Evolutionary conservation across 2,329 filamentous ascomycete species (phyloP), one percentile per base, ranked within the genome.

Genomic region (Cryphonectria nitschkei): DNA sequence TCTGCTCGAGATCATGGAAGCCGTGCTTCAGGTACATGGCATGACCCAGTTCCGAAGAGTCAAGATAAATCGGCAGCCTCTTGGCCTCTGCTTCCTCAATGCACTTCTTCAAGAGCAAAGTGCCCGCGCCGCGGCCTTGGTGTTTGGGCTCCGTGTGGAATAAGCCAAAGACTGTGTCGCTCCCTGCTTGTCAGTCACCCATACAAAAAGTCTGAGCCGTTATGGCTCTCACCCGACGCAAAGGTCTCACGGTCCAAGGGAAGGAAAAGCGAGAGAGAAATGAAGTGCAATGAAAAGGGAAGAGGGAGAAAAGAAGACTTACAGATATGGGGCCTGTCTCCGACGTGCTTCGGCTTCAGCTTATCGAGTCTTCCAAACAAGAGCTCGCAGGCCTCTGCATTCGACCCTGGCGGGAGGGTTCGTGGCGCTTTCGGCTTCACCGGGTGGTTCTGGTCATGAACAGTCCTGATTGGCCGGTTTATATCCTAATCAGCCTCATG

Each of bases 141-240:
- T 83, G 80, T 16, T 81, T 77, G 0, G 83, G 82, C 68, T 82
- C 78, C n/a, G 82, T 82, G n/a, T 77, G 77, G 5, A 84, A 76
- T 43, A 78, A 72, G 11, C 79, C 75, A 14, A 83, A 76, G 72
- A 82, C 82, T 82, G 72, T 22, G 8, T 6, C 9, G 37, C 9
- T 2, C 7, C 11, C 22, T 2, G 14, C 13, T 56, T 56, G 63
- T 69, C 29, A 73, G 68, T 16, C 9, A 29, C 1, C 0, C 5
- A 2, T 22, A 19, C 34, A 29, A 11, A 56, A 56, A 50, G 22
- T 8, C n/a, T 56, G 1, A 26, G n/a, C 9, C 50, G 2, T 41
- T 9, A 56, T 26, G 26, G 52, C 1, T 56, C 22, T 13, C 32
- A 39, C 29, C 8, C 37, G 22, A 1, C n/a, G 22, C 3, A n/a